A percentile compares a stretch with the other conserved stretches of the same genome.
Evolutionary conservation across 306 rosid genomes (phyloP).

Genomic region (Casuarina equisetifolia): DNA sequence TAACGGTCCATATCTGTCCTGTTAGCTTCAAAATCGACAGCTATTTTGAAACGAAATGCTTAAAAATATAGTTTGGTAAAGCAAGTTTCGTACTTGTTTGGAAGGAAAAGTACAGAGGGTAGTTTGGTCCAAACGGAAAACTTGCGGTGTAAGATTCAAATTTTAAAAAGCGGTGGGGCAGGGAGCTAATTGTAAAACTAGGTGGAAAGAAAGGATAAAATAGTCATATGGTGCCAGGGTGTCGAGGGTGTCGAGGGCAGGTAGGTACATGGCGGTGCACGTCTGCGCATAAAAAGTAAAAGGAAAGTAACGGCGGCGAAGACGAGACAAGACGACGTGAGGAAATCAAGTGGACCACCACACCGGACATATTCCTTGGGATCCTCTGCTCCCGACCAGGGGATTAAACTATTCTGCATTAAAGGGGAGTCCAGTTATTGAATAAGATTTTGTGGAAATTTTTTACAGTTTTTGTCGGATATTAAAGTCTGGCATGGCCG

Average conservation of each 20-base stretch:
- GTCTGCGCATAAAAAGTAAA: background rate
- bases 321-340: slow-evolving; percentile 19
- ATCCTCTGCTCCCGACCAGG: no score
- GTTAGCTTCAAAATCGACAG: no score
- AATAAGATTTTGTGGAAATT: no score
- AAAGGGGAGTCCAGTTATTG: no score
- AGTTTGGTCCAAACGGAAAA: background rate
- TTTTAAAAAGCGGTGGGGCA: background rate
- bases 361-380: background rate
- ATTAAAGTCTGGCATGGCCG: no score
- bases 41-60: no score
- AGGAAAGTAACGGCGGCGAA: background rate
- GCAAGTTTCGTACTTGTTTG: no score
- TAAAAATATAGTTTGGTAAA: no score
- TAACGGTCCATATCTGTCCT: no score
- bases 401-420: no score
- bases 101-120: background rate
- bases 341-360: background rate
- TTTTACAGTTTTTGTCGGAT: no score
- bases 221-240: background rate
- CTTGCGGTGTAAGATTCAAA: slow-evolving; percentile 8
- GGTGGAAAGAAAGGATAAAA: background rate
- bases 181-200: background rate
- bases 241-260: background rate
- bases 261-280: background rate